Base-by-base conservation (phyloP, 2,329 filamentous ascomycete species). In the Ceratocystis cubensis region DNA sequence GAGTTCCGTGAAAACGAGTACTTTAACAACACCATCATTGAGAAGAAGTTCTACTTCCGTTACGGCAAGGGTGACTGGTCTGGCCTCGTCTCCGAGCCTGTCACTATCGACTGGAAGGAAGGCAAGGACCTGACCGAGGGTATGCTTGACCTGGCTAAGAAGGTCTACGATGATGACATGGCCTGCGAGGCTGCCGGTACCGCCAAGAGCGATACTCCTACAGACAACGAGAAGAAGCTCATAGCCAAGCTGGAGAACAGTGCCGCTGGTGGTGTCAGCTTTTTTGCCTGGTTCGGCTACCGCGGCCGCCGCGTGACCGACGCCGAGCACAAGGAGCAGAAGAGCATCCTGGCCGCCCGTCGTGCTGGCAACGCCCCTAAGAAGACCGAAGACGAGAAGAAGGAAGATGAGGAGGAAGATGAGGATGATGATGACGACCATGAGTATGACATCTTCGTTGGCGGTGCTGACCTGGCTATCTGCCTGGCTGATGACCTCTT, bases 1-100 rank as follows among this genome's bases (percentile, higher is more conserved):
- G 86, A 89, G 72, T 96, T 96, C 76, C 78, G 77, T 68, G 82
- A 86, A 69, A 97, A 97, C 77, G 85, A 91, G 63, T 86, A 87
- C 78, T 96, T 97, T 72, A 82, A 86, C 74, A 82, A 96, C 78
- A 81, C 78, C 65, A 82, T 86, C 65, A 78, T 97, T 62, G 88
- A 93, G 78, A 97, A 97, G 86, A 89, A 88, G 74, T 96, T 97
- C 78, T 93, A 87, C 83, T 91, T 87, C 81, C 86, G 92, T 70
- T 82, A 82, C 74, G 80, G 82, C 68, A 82, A 81, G 74, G 80
- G 82, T 68, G 81, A 83, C 72, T 91, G 84, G 84, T 80, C 82
- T 45, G 89, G 89, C 45, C 82, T 96, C 44, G 90, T 96, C 67
- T 92, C 87, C 28, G 91, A 96, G 79, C 93, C 93, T 5, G 89